Conservation (phyloP, 352 stramenopile genomes). For the Globisporangium heterothallicum region DNA sequence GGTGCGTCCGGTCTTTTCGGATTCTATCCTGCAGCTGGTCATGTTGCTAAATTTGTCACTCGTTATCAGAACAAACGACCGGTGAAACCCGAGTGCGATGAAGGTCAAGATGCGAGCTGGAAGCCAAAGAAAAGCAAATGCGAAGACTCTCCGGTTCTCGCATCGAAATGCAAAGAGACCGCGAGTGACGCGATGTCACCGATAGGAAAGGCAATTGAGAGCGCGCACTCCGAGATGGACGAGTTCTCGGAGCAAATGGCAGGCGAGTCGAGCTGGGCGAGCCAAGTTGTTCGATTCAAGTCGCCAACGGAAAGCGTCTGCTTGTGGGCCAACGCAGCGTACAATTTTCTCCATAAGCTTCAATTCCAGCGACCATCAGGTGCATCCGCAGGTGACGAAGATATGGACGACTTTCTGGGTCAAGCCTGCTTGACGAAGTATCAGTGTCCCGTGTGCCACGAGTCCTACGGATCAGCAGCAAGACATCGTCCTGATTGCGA, state of each 20-base stretch:
- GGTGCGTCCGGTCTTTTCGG: too few relatives aligned
- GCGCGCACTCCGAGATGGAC: constrained; percentile 21
- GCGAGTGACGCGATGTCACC: constrained; percentile 1
- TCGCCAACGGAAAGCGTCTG: constrained; percentile 43
- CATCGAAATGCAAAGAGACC: background rate
- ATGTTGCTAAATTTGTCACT: background rate
- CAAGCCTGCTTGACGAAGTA: constrained; percentile 26
- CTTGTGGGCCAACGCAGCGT: constrained; percentile 70
- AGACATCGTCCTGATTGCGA: constrained; percentile 50
- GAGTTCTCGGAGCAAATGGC: constrained; percentile 23
- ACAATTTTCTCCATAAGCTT: constrained; percentile 60
- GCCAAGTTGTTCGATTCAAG: constrained; percentile 36
- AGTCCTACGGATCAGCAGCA: constrained; percentile 36
- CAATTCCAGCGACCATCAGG: constrained; percentile 44
- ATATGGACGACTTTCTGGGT: constrained; percentile 36
- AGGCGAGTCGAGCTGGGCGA: constrained; percentile 22
- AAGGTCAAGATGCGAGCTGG: constrained; percentile 19
- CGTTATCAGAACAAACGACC: constrained; percentile 55
- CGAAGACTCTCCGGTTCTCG: constrained; percentile 4
- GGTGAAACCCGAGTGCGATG: constrained; percentile 41
- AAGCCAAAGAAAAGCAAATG: constrained; percentile 48
- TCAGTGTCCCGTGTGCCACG: constrained; percentile 44
- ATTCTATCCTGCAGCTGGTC: background rate
- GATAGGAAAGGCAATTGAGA: background rate
- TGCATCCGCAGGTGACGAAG: constrained; percentile 19